Evolutionary conservation across 192 early-diverging fungal genomes (phyloP).

Genomic region (Neocallimastix lanati): DNA sequence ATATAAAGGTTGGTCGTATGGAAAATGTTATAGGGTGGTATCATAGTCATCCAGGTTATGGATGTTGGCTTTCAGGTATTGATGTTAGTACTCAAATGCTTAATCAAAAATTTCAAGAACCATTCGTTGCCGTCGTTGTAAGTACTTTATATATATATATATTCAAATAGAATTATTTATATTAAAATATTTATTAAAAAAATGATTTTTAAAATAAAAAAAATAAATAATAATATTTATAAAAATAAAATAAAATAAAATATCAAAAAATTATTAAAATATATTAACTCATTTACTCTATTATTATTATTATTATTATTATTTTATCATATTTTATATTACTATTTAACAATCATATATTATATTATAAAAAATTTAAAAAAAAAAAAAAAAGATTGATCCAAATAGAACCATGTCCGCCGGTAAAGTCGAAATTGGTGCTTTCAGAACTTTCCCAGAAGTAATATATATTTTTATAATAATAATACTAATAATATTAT

Average conservation of each 20-base stretch:
- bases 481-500: constrained; percentile 2
- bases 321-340: no score
- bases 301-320: background rate
- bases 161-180: no score
- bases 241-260: no score
- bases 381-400: constrained; percentile 66
- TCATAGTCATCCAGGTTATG: constrained; percentile 98
- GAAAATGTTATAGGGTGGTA: constrained; percentile 98
- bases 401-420: constrained; percentile 92
- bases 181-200: no score
- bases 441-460: constrained; percentile 94
- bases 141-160: no score
- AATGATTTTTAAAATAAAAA: no score
- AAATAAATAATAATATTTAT: no score
- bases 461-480: constrained; percentile 12
- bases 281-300: background rate
- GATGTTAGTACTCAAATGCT: constrained; percentile 90
- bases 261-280: no score
- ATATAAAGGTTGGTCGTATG: constrained; percentile 52
- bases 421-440: constrained; percentile 92
- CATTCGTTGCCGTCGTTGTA: constrained; percentile 86
- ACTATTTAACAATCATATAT: no score
- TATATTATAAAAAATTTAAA: no score
- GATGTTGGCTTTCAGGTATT: constrained; percentile 98
- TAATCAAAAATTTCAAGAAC: constrained; percentile 88